A percentile compares a stretch with the other conserved stretches of the same genome.
Evolutionary conservation across 1,284 basidiomycete genomes (phyloP).

Genomic region (Cryptococcus deneoformans): DNA sequence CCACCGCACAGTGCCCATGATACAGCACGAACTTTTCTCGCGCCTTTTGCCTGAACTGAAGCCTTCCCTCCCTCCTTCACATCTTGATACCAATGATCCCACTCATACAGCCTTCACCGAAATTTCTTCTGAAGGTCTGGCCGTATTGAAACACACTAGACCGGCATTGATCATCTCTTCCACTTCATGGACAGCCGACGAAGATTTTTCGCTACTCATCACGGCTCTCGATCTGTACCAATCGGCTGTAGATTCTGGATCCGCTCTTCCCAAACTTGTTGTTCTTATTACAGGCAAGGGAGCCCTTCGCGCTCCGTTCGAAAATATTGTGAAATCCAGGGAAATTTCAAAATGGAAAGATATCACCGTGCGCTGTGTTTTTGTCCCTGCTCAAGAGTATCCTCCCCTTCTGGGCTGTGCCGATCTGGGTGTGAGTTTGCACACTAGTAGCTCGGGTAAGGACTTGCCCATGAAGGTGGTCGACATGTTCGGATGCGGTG

Average conservation of each 20-base stretch:
- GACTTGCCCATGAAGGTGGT: conserved; percentile 99
- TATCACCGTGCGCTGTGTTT: conserved; percentile 79
- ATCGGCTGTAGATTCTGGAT: conserved; percentile 16
- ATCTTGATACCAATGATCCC: conserved; percentile 38
- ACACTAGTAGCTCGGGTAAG: conserved; percentile 82
- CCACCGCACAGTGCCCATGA: conserved; percentile 62
- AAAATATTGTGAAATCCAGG: conserved; percentile 62
- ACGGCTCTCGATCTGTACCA: conserved; percentile 63
- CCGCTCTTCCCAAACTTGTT: conserved; percentile 66
- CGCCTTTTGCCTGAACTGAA: conserved; percentile 50
- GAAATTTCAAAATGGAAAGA: conserved; percentile 62
- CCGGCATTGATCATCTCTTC: conserved; percentile 87
- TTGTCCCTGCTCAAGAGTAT: conserved; percentile 87
- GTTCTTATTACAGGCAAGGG: conserved; percentile 93
- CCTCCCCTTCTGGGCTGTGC: conserved; percentile 81
- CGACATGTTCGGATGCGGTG: conserved; percentile 96
- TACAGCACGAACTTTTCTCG: conserved; percentile 69
- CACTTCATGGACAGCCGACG: conserved; percentile 97
- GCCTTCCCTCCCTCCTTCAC: conserved; percentile 30
- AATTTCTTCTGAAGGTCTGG: conserved; percentile 10
- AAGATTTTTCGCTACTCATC: conserved; percentile 85
- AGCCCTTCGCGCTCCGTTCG: conserved; percentile 69
- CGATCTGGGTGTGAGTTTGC: conserved; percentile 87
- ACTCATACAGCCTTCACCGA: conserved; percentile 28
- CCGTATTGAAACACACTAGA: conserved; percentile 60